Evolutionary conservation across 148 eudicot genomes (phyloP), one percentile per base, ranked within the genome.

Genomic region (Euryodendron excelsum): DNA sequence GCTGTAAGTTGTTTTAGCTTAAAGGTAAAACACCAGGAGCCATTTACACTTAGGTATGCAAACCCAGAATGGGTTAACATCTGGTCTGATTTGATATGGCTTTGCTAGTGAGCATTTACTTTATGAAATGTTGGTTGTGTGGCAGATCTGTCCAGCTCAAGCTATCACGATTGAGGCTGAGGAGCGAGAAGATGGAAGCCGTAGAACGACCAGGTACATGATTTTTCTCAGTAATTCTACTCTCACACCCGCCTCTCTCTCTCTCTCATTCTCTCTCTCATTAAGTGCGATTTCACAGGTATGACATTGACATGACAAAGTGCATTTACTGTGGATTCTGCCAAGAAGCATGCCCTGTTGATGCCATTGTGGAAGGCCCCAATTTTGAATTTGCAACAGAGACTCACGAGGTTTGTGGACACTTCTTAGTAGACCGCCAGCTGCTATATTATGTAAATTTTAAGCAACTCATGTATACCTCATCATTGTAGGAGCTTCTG

Each of bases 271-370:
- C 62, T 30, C 53, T 31, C 2, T 23, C 33, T 5, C 13, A 21
- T 64, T 13, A 20, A 28, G 23, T 50, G 39, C 21, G 11, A 63
- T 63, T 50, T 50, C 3, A 17, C 80, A 89, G 92, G 89, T 89
- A 89, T 78, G 91, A 89, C 58, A 89, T 89, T 69, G 95, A 91
- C 82, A 89, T 89, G 93, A 89, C 93, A 9, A 88, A 89, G 78
- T 89, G 95, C 87, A 92, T 92, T 77, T 92, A 92, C 82, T 92
- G 94, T 80, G 97, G 97, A 66, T 91, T 92, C 80, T 92, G 93
- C 86, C 97, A 92, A 91, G 97, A 92, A 86, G 94, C 94, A 28
- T 92, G 97, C 76, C 97, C 94, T 52, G 93, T 92, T 66, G 94
- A 92, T 83, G 94, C 94, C 73, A 92, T 92, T 71, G 94, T 92